Base-by-base conservation (phyloP, 2,329 filamentous ascomycete species). In the Paecilomyces sp. region DNA sequence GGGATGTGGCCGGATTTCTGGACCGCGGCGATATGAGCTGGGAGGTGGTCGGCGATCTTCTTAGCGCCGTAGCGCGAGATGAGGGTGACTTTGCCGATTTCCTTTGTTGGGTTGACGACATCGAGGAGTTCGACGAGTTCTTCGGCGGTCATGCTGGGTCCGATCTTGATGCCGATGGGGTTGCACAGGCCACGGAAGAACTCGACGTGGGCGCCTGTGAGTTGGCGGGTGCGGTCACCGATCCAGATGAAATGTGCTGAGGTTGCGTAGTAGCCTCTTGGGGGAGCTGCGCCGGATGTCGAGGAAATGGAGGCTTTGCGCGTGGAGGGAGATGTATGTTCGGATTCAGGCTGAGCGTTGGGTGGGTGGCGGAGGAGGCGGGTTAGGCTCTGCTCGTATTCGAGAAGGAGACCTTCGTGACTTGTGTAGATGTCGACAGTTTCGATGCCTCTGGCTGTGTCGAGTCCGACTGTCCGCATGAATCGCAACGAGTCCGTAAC, bases 171-270 rank as follows among this genome's bases (percentile, higher is more conserved):
- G 62, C 94, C 94, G 67, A 99, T 91, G 0, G 94, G 94, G 78
- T 99, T 99, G 68, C 91, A 88, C 65, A 99, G 89, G 60, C 94
- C 94, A 54, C 94, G 89, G 83, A 97, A 96, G 81, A 95, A 99
- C 77, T 99, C 94, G 63, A 99, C 89, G 75, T 99, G 94, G 0
- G 89, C 93, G 67, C 93, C 91, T 71, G 94, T 89, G 54, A 97
- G 85, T 76, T 97, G 93, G 54, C 94, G 86, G 1, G 94, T 99
- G 65, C 94, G 90, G 75, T 99, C 94, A 58, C 94, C 94, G 68
- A 99, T 95, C 94, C 94, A 99, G 73, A 99, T 84, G 80, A 99
- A 97, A 74, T 99, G 94, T 0, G 91, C 91, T 3, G 91, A 96
- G 0, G 93, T 97, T 76, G 96, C 89, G 79, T 95, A 97, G 83